Evolutionary conservation across 1,284 basidiomycete genomes (phyloP), one percentile per base, ranked within the genome.

Genomic region (Ganoderma multipileum): DNA sequence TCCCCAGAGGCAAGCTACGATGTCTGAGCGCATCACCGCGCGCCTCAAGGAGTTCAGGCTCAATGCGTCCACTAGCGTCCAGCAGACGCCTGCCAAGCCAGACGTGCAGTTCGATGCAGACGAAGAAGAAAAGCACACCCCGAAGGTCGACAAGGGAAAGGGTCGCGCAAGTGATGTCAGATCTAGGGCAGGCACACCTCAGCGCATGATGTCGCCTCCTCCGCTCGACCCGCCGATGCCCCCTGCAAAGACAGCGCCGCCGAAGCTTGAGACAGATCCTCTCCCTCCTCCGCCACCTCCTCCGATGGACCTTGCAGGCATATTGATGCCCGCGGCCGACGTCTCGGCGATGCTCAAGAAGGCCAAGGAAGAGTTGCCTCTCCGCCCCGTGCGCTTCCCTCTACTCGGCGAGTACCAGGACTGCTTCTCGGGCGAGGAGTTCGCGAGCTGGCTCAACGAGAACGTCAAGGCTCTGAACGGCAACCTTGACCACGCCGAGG

Each of bases 381-480:
- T 90, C 69, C 88, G 86, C 69, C 83, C 89, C 41, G 86, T 91
- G 68, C 91, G 89, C 62, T 90, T 94, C 81, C 92, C 95, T 0
- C 84, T 97, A 28, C 80, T 97, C n/a, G 95, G 95, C 33, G 94
- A 95, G 79, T 96, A 96, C 74, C 88, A 90, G 28, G 91, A 94
- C 73, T 93, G 92, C 69, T 96, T 96, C 79, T 90, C 88, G 5
- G 94, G 94, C 61, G 92, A 93, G 54, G 94, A 95, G 71, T 89
- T 95, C 71, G 90, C 90, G 20, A 83, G 84, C 38, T 95, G 93
- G 93, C 80, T 95, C 64, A 87, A 86, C 68, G 85, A 87, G 68
- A 89, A 91, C 71, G 86, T 95, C 5, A 84, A 88, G 69, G 91
- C 85, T 12, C 88, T 95, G 72, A 88, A 87, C 26, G 91, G 89